These are phyloP conservation scores for Calocybe gambosa DNA, from an alignment of 1,284 basidiomycete genomes.

Conservation along the genomic window DNA sequence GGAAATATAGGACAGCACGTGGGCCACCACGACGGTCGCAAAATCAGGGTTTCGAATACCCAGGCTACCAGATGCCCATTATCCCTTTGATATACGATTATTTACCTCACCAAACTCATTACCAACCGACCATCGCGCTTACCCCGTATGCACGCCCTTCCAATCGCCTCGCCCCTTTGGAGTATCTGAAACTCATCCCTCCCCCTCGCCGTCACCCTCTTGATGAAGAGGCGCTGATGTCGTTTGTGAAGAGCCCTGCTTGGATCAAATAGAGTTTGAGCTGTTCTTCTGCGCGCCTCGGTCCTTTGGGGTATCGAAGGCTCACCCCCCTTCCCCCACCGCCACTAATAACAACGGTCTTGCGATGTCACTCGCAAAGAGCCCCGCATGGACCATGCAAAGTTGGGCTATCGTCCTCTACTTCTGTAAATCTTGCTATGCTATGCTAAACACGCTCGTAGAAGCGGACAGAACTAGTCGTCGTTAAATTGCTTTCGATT, in stretches of 20 bases:
- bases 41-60: neutral
- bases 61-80: neutral
- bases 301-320: neutral
- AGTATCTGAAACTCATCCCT: conserved; percentile 45
- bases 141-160: conserved; percentile 2
- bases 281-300: neutral
- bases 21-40: conserved; percentile 28
- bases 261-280: conserved; percentile 8
- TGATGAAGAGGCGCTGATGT: conserved; percentile 56
- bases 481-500: neutral
- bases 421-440: neutral
- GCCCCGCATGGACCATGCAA: neutral
- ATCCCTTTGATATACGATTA: conserved; percentile 3
- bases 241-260: conserved; percentile 28
- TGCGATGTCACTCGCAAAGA: neutral
- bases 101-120: neutral
- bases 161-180: conserved; percentile 41
- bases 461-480: neutral
- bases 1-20: conserved; percentile 61
- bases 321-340: neutral
- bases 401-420: neutral
- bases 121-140: neutral
- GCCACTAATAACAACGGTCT: neutral
- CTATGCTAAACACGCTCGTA: neutral
- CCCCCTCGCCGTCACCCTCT: conserved; percentile 41